A percentile compares a stretch with the other conserved stretches of the same genome.
phyloP scores from a whole-genome alignment of 352 stramenopile species.

The Phytophthora aleatoria region DNA sequence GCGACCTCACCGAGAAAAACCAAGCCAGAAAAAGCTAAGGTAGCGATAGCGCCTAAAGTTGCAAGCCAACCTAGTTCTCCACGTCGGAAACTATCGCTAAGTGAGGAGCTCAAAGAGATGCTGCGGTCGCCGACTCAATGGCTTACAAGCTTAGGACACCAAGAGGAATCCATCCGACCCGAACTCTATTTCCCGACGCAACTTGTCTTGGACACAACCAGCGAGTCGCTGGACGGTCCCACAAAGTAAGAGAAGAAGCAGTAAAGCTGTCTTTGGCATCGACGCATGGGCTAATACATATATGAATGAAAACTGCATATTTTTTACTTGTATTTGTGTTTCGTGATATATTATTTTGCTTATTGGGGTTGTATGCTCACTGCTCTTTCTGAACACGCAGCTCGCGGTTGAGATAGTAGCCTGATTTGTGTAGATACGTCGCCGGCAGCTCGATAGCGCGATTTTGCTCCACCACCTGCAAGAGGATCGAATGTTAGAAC shows the following conservation, averaged over 20 bases:
- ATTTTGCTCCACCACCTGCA: constrained; percentile 69
- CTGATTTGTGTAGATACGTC: constrained; percentile 84
- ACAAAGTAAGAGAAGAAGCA: constrained; percentile 3
- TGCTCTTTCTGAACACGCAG: constrained; percentile 59
- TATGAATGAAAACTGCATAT: constrained; percentile 18
- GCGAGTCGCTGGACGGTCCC: not conserved
- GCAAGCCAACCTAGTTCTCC: constrained; percentile 3
- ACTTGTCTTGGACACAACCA: constrained; percentile 45
- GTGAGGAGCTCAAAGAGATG: constrained; percentile 71
- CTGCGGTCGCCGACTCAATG: constrained; percentile 67
- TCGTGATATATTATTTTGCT: constrained; percentile 21
- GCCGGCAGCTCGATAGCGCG: constrained; percentile 70
- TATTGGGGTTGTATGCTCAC: constrained; percentile 14
- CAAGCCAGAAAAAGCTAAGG: constrained; percentile 28
- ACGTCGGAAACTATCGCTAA: constrained; percentile 57
- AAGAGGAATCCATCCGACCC: constrained; percentile 43
- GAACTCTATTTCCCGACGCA: constrained; percentile 61
- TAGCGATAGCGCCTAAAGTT: constrained; percentile 39
- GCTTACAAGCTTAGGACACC: constrained; percentile 34
- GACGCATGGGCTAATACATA: not conserved
- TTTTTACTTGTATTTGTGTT: constrained; percentile 10
- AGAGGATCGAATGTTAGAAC: constrained; percentile 2
- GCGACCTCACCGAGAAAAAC: constrained; percentile 10
- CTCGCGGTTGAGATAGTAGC: constrained; percentile 74
- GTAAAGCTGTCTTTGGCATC: no score